Evolutionary conservation across 768 basidiomycete genomes (phyloP), one percentile per base, ranked within the genome.

Genomic region (Podaxis carcinomalis): DNA sequence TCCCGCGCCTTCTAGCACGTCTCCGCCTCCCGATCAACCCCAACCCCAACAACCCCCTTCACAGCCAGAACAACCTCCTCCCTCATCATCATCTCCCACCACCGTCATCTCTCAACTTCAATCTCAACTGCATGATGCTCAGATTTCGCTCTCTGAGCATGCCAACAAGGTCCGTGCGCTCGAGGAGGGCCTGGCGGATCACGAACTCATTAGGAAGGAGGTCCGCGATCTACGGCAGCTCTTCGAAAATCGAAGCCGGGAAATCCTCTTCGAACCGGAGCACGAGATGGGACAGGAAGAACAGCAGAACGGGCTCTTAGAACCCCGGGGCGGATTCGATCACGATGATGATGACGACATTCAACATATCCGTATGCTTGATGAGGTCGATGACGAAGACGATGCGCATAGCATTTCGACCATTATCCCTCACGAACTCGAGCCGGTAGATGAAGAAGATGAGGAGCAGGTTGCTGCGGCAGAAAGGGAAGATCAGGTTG

Each of bases 141-240:
- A 96, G 68, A 71, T 79, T 0, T 87, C 87, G 0, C 81, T 98
- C 11, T 81, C 87, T 2, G 78, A 74, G 14, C 93, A 97, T 67
- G 82, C 92, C 42, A 91, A 94, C 64, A 93, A 80, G 72, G 88
- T 95, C 55, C 85, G 87, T 42, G 86, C 88, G 25, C 77, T 99
- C 40, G 96, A 98, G 68, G 83, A 80, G 32, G 83, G 92, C 63
- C 78, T 96, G 40, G 80, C 81, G 1, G 94, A 97, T 74, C 93
- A 98, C 65, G 94, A 97, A 60, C 77, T 75, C 6, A 84, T 97
- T 68, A 89, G 89, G 72, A 77, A 79, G 28, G 95, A 98, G 66
- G 85, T 98, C 2, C 76, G 82, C 39, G 76, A 79, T 2, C 77
- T 98, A 55, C 79, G 90, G 13, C 87, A 90, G 51, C 73, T 89